These are phyloP conservation scores for Globisporangium uncinulatum DNA, from an alignment of 352 stramenopile genomes.

Conservation along the genomic window DNA sequence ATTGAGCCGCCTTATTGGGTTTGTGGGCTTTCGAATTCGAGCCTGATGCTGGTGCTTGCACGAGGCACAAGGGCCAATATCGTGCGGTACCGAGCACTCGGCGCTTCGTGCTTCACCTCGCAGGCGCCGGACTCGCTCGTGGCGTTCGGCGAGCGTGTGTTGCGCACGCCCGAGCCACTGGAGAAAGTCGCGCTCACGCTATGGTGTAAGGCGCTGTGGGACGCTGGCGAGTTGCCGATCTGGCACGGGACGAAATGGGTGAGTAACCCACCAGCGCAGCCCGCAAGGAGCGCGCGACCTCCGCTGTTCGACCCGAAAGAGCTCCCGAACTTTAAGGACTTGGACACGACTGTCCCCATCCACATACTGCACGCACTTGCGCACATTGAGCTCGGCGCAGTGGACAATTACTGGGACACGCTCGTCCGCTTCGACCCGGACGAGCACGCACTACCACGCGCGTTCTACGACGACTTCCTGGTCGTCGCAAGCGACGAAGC, in stretches of 20 bases:
- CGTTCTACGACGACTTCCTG: conserved; percentile 76
- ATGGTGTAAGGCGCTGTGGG: conserved; percentile 45
- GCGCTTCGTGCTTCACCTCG: no score
- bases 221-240: conserved; percentile 29
- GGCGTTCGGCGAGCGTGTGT: conserved; percentile 52
- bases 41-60: no score
- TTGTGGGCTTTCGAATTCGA: no score
- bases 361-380: conserved; percentile 79
- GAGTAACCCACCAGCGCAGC: conserved; percentile 35
- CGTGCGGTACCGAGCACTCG: no score
- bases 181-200: conserved; percentile 65
- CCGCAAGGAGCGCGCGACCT: conserved; percentile 37
- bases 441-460: conserved; percentile 33
- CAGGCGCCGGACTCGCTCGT: conserved; percentile 40
- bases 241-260: conserved; percentile 26
- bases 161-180: conserved; percentile 37
- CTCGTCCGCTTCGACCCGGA: conserved; percentile 71
- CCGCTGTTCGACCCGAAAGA: conserved; percentile 58
- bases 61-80: no score
- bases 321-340: conserved; percentile 64
- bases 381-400: conserved; percentile 81
- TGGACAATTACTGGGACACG: conserved; percentile 89
- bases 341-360: conserved; percentile 56
- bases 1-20: no score
- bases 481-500: conserved; percentile 67